Percentiles rank a stretch among this genome's conserved stretches.
These are phyloP conservation scores for Ligustrum vulgare DNA, from an alignment of 257 asterid genomes.

Conservation along the genomic window DNA sequence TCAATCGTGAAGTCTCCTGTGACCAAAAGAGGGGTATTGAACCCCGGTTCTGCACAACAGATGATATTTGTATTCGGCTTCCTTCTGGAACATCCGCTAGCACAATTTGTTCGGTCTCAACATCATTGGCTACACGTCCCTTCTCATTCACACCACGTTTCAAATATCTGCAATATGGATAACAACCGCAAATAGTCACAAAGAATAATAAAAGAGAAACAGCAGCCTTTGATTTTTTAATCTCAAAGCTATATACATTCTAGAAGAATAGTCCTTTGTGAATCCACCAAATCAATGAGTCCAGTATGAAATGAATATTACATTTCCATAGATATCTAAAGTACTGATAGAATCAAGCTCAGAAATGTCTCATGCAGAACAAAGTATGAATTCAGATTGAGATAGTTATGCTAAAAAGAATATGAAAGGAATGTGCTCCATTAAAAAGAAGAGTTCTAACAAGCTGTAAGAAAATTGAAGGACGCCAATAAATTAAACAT, in stretches of 20 bases:
- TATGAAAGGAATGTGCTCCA: background rate
- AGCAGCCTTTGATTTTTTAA: background rate
- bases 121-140: conserved; percentile 98
- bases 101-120: conserved; percentile 96
- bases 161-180: conserved; percentile 53
- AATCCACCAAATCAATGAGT: conserved; percentile 13
- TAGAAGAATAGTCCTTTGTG: background rate
- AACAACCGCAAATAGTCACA: conserved; percentile 19
- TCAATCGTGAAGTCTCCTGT: conserved; percentile 83
- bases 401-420: background rate
- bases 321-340: background rate
- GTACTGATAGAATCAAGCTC: background rate
- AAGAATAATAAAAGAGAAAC: conserved; percentile 1
- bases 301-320: background rate
- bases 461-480: background rate
- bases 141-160: conserved; percentile 92
- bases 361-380: background rate
- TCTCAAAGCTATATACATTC: background rate
- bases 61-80: conserved; percentile 57
- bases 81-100: conserved; percentile 63
- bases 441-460: background rate
- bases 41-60: conserved; percentile 90
- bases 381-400: background rate
- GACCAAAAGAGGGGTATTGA: conserved; percentile 99
- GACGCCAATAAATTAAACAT: background rate